Conservation (phyloP, 1,139 yeast genomes). For the Scheffersomyces stambukii region DNA sequence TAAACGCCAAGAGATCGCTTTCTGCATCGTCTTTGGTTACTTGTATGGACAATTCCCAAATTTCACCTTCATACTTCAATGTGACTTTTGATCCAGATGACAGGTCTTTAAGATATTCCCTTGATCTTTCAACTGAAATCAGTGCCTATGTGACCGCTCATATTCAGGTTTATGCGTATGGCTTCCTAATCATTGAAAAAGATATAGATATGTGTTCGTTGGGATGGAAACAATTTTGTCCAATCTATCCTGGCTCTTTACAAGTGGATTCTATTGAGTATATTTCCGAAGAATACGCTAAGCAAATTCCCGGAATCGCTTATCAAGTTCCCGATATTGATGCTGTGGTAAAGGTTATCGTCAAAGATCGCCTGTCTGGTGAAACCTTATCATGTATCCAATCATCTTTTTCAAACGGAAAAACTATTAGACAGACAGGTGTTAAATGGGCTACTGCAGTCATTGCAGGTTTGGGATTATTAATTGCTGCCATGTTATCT, state of each 20-base stretch:
- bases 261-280: slow-evolving; percentile 65
- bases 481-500: slow-evolving; percentile 63
- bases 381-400: slow-evolving; percentile 63
- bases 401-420: slow-evolving; percentile 65
- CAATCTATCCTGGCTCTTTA: slow-evolving; percentile 65
- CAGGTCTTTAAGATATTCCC: slow-evolving; percentile 53
- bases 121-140: slow-evolving; percentile 61
- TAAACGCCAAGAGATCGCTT: slow-evolving; percentile 36
- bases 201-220: slow-evolving; percentile 53
- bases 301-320: slow-evolving; percentile 65
- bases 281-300: slow-evolving; percentile 41
- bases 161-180: slow-evolving; percentile 70
- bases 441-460: slow-evolving; percentile 85
- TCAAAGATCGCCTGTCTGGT: slow-evolving; percentile 34
- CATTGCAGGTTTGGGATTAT: slow-evolving; percentile 71
- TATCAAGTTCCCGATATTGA: slow-evolving; percentile 76
- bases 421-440: slow-evolving; percentile 69
- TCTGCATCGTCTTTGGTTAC: slow-evolving; percentile 67
- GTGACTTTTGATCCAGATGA: slow-evolving; percentile 68
- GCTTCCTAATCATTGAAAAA: slow-evolving; percentile 56
- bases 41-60: slow-evolving; percentile 65
- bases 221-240: slow-evolving; percentile 80
- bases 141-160: slow-evolving; percentile 55
- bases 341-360: slow-evolving; percentile 57
- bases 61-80: slow-evolving; percentile 61